Percentiles rank a stretch among this genome's conserved stretches.
Evolutionary conservation across 306 rosid species (phyloP).

Genomic region (Begonia masoniana): DNA sequence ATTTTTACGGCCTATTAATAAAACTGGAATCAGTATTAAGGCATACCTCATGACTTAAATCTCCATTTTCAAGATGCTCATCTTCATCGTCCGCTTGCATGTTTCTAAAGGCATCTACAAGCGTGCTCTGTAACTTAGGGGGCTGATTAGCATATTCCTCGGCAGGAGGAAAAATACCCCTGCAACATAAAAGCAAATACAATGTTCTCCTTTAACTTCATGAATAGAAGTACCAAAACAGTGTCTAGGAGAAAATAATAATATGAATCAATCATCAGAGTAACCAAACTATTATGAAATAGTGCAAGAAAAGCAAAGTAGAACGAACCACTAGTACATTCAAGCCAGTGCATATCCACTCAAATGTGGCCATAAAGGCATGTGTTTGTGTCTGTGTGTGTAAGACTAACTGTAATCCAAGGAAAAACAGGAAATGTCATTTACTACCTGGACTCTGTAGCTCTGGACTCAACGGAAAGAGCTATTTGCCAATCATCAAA

Average conservation of each 20-base stretch:
- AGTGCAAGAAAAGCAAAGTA: no score
- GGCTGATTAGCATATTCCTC: constrained; percentile 52
- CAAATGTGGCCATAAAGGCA: neutral
- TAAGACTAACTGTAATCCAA: no score
- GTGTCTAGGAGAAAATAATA: neutral
- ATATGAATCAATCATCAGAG: neutral
- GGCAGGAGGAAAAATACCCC: constrained; percentile 70
- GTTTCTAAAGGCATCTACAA: constrained; percentile 74
- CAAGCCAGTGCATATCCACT: neutral
- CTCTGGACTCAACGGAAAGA: constrained; percentile 70
- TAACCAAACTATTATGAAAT: neutral
- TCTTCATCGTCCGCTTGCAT: constrained; percentile 49
- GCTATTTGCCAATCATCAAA: constrained; percentile 97
- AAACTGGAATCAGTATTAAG: constrained; percentile 3
- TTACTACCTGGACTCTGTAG: constrained; percentile 45
- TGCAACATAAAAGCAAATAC: constrained; percentile 16
- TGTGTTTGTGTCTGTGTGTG: no score
- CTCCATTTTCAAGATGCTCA: constrained; percentile 69
- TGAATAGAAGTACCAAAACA: constrained; percentile 1
- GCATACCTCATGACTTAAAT: constrained; percentile 51
- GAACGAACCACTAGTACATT: no score
- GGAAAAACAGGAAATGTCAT: neutral
- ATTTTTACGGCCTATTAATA: neutral
- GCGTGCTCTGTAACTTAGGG: constrained; percentile 38
- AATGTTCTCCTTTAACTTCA: constrained; percentile 1